phyloP scores from a whole-genome alignment of 106 monocot species.

The Alisma plantagoaquatica region DNA sequence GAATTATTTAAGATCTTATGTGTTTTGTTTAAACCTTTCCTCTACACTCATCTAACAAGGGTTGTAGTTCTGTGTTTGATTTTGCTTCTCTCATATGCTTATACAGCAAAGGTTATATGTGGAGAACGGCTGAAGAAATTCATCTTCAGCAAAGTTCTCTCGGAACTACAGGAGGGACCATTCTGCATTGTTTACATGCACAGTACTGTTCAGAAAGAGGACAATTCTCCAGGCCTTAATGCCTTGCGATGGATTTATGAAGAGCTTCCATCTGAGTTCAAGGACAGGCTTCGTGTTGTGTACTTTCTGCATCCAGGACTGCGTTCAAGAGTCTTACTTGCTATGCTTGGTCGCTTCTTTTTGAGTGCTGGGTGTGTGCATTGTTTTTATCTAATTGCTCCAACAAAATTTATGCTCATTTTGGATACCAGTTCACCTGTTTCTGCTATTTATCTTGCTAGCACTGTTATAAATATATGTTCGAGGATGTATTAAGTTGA shows the following conservation, averaged over 20 bases:
- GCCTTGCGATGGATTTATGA: conserved; percentile 86
- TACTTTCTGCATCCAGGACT: conserved; percentile 96
- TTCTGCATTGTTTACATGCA: conserved; percentile 91
- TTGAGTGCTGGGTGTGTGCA: conserved; percentile 77
- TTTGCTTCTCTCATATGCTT: background rate
- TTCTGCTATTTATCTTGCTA: too few species aligned
- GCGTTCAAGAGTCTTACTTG: conserved; percentile 63
- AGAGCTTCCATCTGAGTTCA: conserved; percentile 57
- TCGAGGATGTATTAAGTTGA: too few species aligned
- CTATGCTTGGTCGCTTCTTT: conserved; percentile 80
- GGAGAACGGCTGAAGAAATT: conserved; percentile 83
- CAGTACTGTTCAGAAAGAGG: conserved; percentile 60
- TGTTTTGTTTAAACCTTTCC: too few species aligned
- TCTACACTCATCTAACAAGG: too few species aligned
- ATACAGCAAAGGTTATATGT: conserved; percentile 49
- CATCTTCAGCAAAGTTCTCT: conserved; percentile 46
- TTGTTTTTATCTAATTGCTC: too few species aligned
- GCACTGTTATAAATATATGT: too few species aligned
- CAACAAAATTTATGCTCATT: too few species aligned
- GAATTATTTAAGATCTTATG: too few species aligned
- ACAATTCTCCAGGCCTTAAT: conserved; percentile 83
- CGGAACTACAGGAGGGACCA: conserved; percentile 59
- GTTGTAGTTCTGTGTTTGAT: background rate
- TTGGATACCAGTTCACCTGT: too few species aligned
- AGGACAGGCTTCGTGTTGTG: conserved; percentile 68